Conservation (phyloP, 768 basidiomycete species). For the Amanita inopinata region DNA sequence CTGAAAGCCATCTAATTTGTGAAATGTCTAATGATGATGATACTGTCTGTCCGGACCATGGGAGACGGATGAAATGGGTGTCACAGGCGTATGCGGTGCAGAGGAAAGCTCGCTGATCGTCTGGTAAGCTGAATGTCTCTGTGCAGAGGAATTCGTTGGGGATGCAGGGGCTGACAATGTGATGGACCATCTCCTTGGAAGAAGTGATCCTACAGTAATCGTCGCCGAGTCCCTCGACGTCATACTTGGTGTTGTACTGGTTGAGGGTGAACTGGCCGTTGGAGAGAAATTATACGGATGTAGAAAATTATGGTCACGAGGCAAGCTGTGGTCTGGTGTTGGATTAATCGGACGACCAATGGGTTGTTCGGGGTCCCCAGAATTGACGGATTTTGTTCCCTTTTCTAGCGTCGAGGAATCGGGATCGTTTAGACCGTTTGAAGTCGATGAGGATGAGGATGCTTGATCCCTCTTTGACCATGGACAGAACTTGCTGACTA, state of each 20-base stretch:
- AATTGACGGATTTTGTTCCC: constrained; percentile 8
- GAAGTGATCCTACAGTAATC: constrained; percentile 28
- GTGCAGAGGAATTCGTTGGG: constrained; percentile 15
- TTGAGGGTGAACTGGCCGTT: constrained; percentile 23
- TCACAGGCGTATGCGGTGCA: not conserved
- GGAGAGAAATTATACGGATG: constrained; percentile 39
- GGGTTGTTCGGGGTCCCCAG: constrained; percentile 10
- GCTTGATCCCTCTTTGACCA: constrained; percentile 11
- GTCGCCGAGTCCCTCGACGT: constrained; percentile 27
- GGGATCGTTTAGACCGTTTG: constrained; percentile 11
- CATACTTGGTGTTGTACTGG: constrained; percentile 21
- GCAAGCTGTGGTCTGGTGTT: constrained; percentile 37
- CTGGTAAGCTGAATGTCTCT: not conserved
- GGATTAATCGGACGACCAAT: constrained; percentile 38
- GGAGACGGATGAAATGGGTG: not conserved
- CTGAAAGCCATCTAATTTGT: too few species aligned
- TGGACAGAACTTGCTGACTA: constrained; percentile 23
- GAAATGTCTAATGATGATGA: not conserved
- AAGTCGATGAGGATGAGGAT: constrained; percentile 10
- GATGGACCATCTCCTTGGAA: constrained; percentile 31
- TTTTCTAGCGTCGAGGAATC: constrained; percentile 32
- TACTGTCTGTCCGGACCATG: not conserved
- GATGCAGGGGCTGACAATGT: constrained; percentile 20
- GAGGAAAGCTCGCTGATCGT: constrained; percentile 6
- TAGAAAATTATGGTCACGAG: constrained; percentile 29